Base-by-base conservation (phyloP, 306 rosid genomes). In the Castanea mollissima region DNA sequence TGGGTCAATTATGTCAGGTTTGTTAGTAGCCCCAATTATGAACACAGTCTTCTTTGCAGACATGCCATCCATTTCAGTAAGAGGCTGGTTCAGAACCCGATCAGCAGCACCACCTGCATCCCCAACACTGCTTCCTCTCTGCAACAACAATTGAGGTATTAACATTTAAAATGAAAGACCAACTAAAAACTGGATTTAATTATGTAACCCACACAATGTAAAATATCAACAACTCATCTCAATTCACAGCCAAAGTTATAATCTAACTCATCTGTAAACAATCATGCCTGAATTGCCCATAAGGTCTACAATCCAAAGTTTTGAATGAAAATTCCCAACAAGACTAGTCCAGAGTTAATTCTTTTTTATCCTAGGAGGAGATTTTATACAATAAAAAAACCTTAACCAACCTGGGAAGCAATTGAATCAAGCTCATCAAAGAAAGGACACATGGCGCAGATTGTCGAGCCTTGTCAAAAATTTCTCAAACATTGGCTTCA, bases 1-100 rank as follows among this genome's bases (percentile, higher is more conserved):
- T 10, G 89, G 83, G 52, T 88, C 91, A 73, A 88, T 88, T 71
- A 88, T 88, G 79, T 88, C 89, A 31, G 88, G 91, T 76, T 88
- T 84, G 74, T 88, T 88, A 21, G 91, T 88, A 55, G 89, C 91
- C 74, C 91, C 91, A 55, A 88, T 88, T 55, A 86, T 88, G 86
- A 88, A 88, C 16, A 88, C 88, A 1, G 89, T 88, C 85, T 86
- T 88, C 54, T 88, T 86, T 15, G 89, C 88, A 62, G 88, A 69
- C 89, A 86, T 88, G 75, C 86, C 91, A 74, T 86, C 91, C 91
- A 88, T 86, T 81, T 88, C 91, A 56, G 89, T 86, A 74, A 88
- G 71, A 68, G 83, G 91, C 77, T 88, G 89, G 71, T 88, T 83
- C 34, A 86, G 77, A 83, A 88, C 91, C 58, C 89, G 81, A 74